Evolutionary conservation across 331 rosid species (phyloP).

Genomic region (Quercus phellos): DNA sequence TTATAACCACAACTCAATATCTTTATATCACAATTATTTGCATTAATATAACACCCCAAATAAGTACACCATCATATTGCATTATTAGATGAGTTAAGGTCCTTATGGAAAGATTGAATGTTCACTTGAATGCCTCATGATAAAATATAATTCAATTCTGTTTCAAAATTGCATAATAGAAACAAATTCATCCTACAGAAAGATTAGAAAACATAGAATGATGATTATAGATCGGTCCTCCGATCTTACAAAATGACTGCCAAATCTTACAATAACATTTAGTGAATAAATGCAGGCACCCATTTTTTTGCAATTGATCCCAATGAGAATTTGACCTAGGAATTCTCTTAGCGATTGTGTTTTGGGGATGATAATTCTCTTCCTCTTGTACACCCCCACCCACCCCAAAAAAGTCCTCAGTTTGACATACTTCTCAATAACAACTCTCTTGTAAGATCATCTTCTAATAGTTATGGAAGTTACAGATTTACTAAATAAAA

Average conservation of each 20-base stretch:
- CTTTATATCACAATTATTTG: neutral
- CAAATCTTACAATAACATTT: neutral
- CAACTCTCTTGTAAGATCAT: too few relatives aligned
- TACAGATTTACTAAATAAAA: too few relatives aligned
- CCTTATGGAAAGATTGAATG: neutral
- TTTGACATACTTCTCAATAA: too few relatives aligned
- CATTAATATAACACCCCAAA: neutral
- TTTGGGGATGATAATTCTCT: too few relatives aligned
- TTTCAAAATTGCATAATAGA: neutral
- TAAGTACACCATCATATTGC: neutral
- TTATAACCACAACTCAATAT: neutral
- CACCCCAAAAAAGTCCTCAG: neutral
- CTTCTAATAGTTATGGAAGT: too few relatives aligned
- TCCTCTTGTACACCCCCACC: too few relatives aligned
- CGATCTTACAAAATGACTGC: neutral
- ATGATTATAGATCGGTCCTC: neutral
- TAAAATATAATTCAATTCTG: neutral
- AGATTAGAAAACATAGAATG: neutral
- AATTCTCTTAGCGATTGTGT: too few relatives aligned
- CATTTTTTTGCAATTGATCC: neutral
- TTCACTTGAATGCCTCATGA: neutral
- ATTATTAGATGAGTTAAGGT: neutral
- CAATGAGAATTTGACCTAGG: neutral
- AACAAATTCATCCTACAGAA: neutral
- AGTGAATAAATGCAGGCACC: neutral